Evolutionary conservation across 345 rosid genomes (phyloP).

Genomic region (Lepidium didymum): DNA sequence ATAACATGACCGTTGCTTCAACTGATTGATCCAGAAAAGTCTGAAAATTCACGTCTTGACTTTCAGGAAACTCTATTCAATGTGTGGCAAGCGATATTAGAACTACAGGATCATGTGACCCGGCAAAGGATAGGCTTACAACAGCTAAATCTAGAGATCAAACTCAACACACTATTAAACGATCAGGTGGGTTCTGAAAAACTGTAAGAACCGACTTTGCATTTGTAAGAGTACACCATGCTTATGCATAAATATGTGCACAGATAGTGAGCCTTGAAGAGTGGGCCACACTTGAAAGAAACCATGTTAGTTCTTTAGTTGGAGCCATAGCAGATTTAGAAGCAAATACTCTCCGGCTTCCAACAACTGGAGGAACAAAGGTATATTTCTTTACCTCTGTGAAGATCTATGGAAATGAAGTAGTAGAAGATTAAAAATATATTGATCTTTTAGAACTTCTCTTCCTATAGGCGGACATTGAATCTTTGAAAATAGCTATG

Average conservation of each 20-base stretch:
- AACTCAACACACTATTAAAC: conserved; percentile 61
- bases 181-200: conserved; percentile 48
- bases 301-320: conserved; percentile 64
- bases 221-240: neutral
- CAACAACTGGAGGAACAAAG: conserved; percentile 82
- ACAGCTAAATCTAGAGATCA: conserved; percentile 64
- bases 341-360: conserved; percentile 88
- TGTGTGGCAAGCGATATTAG: conserved; percentile 63
- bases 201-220: neutral
- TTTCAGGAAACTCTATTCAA: conserved; percentile 63
- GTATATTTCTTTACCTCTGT: conserved; percentile 31
- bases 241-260: conserved; percentile 20
- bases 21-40: neutral
- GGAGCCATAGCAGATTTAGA: conserved; percentile 83
- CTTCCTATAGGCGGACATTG: conserved; percentile 62
- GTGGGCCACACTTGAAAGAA: conserved; percentile 82
- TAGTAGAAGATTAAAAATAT: conserved; percentile 2
- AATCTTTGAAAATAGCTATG: conserved; percentile 70
- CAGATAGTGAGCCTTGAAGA: conserved; percentile 77
- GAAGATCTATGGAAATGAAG: neutral
- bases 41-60: conserved; percentile 11
- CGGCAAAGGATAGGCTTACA: conserved; percentile 62
- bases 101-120: conserved; percentile 60
- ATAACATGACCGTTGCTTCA: neutral
- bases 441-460: neutral